Evolutionary conservation across 345 rosid genomes (phyloP).

Genomic region (Raphanus sativus): DNA sequence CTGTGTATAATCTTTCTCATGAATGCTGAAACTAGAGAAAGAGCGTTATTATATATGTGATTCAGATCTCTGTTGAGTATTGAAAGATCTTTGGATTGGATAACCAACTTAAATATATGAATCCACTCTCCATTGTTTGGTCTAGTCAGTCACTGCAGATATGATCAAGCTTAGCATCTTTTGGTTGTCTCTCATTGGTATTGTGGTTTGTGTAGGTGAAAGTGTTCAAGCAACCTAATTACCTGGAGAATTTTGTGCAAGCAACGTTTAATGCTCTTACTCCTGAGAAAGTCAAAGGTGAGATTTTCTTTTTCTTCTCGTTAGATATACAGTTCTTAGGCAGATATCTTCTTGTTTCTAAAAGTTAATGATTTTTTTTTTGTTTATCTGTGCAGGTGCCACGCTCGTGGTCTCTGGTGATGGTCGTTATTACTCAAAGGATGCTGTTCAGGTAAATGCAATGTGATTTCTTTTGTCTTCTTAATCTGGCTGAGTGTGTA

Average conservation of each 20-base stretch:
- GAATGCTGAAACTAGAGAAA: too few species aligned
- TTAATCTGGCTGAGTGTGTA: neutral
- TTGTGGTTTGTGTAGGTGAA: constrained; percentile 63
- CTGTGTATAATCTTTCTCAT: too few species aligned
- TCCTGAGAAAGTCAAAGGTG: constrained; percentile 79
- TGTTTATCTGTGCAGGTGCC: constrained; percentile 58
- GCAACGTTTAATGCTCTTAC: constrained; percentile 86
- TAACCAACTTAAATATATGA: neutral
- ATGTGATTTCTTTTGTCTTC: neutral
- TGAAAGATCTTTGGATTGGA: neutral
- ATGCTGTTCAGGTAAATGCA: constrained; percentile 79
- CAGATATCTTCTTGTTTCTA: neutral
- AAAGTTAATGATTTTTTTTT: neutral
- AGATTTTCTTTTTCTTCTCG: neutral
- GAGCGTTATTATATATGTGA: too few species aligned
- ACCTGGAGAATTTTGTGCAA: constrained; percentile 84
- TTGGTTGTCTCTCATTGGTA: neutral
- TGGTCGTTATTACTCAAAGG: constrained; percentile 96
- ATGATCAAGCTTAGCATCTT: constrained; percentile 2
- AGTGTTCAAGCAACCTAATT: constrained; percentile 83
- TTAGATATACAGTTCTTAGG: neutral
- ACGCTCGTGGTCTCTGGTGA: constrained; percentile 99
- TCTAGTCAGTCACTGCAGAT: neutral
- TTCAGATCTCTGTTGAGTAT: too few species aligned
- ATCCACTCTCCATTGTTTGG: neutral